Conservation (phyloP, 352 stramenopile genomes). For the Globisporangium spinosum region DNA sequence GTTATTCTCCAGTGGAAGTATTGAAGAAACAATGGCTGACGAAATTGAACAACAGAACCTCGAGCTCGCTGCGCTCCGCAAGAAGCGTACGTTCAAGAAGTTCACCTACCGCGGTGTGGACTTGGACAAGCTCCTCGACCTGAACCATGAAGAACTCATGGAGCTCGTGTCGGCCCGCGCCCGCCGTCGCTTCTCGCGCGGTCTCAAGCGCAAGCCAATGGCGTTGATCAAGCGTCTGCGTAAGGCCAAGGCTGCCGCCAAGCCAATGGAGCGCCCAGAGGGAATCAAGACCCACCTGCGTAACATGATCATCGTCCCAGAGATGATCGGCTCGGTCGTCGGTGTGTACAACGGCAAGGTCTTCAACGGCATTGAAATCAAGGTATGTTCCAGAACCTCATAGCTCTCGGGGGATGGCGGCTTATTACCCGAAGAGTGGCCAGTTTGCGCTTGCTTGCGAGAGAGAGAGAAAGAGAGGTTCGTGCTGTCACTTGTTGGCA, state of each 20-base stretch:
- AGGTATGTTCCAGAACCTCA: constrained; percentile 90
- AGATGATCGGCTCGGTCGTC: constrained; percentile 99
- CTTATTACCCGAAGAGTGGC: constrained; percentile 74
- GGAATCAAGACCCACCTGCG: constrained; percentile 99
- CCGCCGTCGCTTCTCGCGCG: constrained; percentile 97
- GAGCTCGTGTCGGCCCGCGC: constrained; percentile 95
- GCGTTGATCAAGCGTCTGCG: constrained; percentile 98
- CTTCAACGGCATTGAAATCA: constrained; percentile 99
- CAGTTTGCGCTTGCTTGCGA: neutral
- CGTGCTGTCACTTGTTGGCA: neutral
- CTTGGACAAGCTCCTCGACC: constrained; percentile 98
- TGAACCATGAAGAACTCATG: constrained; percentile 99
- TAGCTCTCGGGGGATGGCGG: constrained; percentile 77
- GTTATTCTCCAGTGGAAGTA: constrained; percentile 23
- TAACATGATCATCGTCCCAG: constrained; percentile 99
- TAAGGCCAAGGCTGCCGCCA: constrained; percentile 98
- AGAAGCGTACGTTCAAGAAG: constrained; percentile 99
- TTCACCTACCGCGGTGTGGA: constrained; percentile 99
- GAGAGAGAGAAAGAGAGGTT: neutral
- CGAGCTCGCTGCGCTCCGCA: constrained; percentile 94
- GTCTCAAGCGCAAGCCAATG: constrained; percentile 99
- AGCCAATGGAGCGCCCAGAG: constrained; percentile 96
- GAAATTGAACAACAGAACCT: constrained; percentile 68
- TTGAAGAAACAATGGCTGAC: constrained; percentile 33
- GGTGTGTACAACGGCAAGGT: constrained; percentile 99